A percentile compares a stretch with the other conserved stretches of the same genome.
These are phyloP conservation scores for Pleurotus citrinopileatus DNA, from an alignment of 768 basidiomycete genomes.

Conservation along the genomic window DNA sequence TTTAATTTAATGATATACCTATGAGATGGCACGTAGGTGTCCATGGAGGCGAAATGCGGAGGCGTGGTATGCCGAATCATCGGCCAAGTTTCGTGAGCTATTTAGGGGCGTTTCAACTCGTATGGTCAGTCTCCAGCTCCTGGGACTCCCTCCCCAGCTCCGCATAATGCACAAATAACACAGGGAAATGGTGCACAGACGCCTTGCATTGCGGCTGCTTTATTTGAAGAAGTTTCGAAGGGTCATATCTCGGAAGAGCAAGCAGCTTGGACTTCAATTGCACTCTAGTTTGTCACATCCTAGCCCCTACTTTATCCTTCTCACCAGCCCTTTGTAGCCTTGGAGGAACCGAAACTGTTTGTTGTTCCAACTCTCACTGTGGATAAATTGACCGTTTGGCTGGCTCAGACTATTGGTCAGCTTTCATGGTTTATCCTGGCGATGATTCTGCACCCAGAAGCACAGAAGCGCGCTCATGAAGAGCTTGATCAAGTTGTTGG, in stretches of 20 bases:
- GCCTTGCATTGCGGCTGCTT: neutral
- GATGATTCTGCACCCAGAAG: slow-evolving; percentile 37
- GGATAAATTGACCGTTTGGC: neutral
- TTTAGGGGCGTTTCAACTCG: neutral
- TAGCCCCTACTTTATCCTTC: neutral
- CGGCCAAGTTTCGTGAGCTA: neutral
- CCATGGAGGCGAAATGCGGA: neutral
- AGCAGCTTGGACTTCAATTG: neutral
- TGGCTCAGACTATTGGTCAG: neutral
- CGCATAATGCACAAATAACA: neutral
- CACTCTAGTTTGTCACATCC: neutral
- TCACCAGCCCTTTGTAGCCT: neutral
- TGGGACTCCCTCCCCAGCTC: neutral
- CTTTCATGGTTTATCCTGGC: slow-evolving; percentile 29
- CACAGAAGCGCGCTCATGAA: slow-evolving; percentile 32
- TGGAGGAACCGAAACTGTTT: neutral
- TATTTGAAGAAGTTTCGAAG: neutral
- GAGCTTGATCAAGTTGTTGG: slow-evolving; percentile 37
- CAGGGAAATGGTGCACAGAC: neutral
- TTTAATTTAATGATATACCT: too few species aligned
- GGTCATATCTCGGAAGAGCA: neutral
- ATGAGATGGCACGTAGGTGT: too few species aligned
- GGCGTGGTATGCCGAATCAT: slow-evolving; percentile 7
- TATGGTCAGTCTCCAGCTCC: neutral
- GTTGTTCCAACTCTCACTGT: neutral